Evolutionary conservation across 495 filamentous ascomycete species (phyloP), one percentile per base, ranked within the genome.

Genomic region (Rostrohypoxylon terebratum): DNA sequence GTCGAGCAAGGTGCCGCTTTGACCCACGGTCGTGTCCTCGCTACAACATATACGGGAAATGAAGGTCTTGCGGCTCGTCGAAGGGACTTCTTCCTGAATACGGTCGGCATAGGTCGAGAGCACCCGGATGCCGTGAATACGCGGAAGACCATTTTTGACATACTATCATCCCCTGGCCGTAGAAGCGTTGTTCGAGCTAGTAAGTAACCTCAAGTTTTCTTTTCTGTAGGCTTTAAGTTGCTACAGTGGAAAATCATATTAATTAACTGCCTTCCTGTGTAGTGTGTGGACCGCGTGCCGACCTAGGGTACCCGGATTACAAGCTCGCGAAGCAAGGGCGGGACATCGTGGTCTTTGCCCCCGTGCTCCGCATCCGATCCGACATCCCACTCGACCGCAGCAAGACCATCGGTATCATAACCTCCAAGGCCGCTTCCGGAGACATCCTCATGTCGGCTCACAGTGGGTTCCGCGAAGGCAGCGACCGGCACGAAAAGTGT

Each of bases 391-490:
- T 75, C 3, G 60, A 73, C 45, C 58, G 54, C 10, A 70, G 59
- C n/a, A 77, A 77, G 42, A 77, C 75, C 0, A 71, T 77, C 40
- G 75, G 75, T 0, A 66, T 72, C 0, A 67, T 77, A 5, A 69
- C 63, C 0, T 42, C 67, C 1, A 73, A 69, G 53, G 71, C 69
- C 10, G 23, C 42, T 14, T 18, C 48, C 10, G 50, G 58, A 1
- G 59, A 59, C 1, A 60, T 77, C 1, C 53, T 77, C 0, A 72
- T 71, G 73, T n/a, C 48, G 0, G 73, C 73, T 0, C 65, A 73
- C 13, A 70, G 65, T 18, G 75, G 73, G 1, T 77, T 47, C 34
- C 44, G 38, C 2, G 58, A 23, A 3, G 71, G 71, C 13, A 59
- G n/a, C 5, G 69, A 36, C 9, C 51, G 34, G 6, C 59, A 44